phyloP scores from a whole-genome alignment of 352 stramenopile species.

The Pythium dissimile region DNA sequence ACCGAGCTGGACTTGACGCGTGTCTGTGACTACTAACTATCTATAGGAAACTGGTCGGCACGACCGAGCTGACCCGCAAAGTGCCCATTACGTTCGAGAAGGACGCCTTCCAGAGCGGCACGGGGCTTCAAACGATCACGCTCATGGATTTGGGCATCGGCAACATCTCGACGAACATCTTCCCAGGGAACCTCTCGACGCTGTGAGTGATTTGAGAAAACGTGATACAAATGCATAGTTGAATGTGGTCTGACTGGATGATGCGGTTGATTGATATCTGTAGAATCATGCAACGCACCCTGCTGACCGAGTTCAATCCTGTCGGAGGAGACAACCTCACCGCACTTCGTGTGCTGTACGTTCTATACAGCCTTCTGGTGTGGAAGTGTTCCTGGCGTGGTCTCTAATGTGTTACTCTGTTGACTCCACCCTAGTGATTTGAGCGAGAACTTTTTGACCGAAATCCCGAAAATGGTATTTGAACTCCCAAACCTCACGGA shows the following conservation, averaged over 20 bases:
- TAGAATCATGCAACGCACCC: constrained; percentile 61
- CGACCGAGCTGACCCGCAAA: constrained; percentile 45
- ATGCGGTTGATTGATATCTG: background rate
- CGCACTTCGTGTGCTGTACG: constrained; percentile 53
- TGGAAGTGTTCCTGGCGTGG: background rate
- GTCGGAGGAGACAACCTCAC: constrained; percentile 38
- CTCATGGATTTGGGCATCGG: constrained; percentile 60
- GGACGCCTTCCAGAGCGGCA: constrained; percentile 42
- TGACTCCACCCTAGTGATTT: constrained; percentile 41
- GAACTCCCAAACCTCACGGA: constrained; percentile 51
- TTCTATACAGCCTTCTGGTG: background rate
- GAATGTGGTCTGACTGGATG: background rate
- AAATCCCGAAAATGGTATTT: constrained; percentile 69
- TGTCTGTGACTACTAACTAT: too few species aligned
- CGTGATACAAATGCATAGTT: background rate
- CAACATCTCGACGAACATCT: constrained; percentile 65
- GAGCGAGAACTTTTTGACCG: constrained; percentile 53
- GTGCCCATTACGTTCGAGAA: constrained; percentile 57
- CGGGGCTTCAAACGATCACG: constrained; percentile 43
- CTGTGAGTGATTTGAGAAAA: constrained; percentile 32
- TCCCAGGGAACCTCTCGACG: constrained; percentile 47
- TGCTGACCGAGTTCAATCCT: constrained; percentile 60
- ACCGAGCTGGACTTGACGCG: background rate
- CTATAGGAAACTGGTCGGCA: constrained; percentile 49
- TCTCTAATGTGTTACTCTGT: constrained; percentile 9